Base-by-base conservation (phyloP, 768 basidiomycete species). In the Phanerochaete sordida region DNA sequence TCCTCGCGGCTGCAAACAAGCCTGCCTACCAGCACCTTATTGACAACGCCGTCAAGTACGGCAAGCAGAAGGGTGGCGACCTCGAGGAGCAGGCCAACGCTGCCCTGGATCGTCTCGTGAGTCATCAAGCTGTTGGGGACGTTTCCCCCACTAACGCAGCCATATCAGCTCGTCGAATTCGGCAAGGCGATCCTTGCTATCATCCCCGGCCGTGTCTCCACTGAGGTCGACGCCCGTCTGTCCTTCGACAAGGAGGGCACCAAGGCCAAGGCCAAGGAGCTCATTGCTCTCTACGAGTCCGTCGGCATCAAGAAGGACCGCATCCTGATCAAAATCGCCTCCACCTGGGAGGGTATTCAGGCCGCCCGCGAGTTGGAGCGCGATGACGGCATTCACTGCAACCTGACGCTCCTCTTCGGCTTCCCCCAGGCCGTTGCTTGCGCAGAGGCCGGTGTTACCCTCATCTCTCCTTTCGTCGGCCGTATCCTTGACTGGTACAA, bases 401-500 rank as follows among this genome's bases (percentile, higher is more conserved):
- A 99, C 80, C 86, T 99, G 65, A 99, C 97, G 53, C 90, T 99
- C 68, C 87, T 98, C 65, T 99, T 99, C 80, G 97, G 97, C 68
- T 99, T 99, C 76, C 91, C 82, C 47, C 97, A 99, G 79, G 97
- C 97, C 57, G 97, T 99, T 70, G 97, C 97, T 53, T 98, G 95
- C 73, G 97, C 96, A 62, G 97, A 98, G 78, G 97, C 97, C 59
- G 90, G 90, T 66, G 95, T 98, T 66, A 99, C 96, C 68, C 84
- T 99, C 74, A 98, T 98, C 80, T 98, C 97, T 56, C 97, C 97
- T 57, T 98, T 99, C 78, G 97, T 99, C 75, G 97, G 95, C 64
- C 92, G 95, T 75, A 99, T 98, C 73, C 91, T 99, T 65, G 97
- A 99, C 78, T 99, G 95, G 95, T 86, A 99, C 88, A 99, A 99